Conservation (phyloP, 306 rosid genomes). For the Astragalus membranaceus region DNA sequence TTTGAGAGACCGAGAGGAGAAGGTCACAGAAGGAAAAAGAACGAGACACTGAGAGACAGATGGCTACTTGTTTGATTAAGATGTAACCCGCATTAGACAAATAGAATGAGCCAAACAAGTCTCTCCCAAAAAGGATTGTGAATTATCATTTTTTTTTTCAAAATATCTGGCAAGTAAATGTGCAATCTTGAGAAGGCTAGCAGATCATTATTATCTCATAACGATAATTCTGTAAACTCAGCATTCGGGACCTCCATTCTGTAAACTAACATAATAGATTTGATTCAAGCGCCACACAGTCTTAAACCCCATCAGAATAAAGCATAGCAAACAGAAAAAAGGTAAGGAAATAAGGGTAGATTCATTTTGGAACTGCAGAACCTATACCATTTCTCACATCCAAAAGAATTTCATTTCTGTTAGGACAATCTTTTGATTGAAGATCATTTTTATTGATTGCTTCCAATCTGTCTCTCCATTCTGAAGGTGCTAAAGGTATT, state of each 20-base stretch:
- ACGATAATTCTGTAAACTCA: neutral
- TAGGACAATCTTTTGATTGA: slow-evolving; percentile 28
- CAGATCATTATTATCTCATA: neutral
- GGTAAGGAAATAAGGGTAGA: slow-evolving; percentile 11
- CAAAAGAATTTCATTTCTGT: slow-evolving; percentile 39
- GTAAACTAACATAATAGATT: neutral
- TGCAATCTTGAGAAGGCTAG: neutral
- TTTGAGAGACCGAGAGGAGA: no score
- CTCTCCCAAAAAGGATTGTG: neutral
- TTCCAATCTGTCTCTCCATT: slow-evolving; percentile 71
- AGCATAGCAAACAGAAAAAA: neutral
- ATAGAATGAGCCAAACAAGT: no score
- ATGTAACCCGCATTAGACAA: no score
- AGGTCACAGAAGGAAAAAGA: no score
- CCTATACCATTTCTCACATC: slow-evolving; percentile 88
- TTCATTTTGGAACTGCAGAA: slow-evolving; percentile 12
- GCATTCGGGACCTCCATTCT: neutral
- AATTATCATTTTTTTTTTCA: neutral
- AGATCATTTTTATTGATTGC: slow-evolving; percentile 25
- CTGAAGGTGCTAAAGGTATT: slow-evolving; percentile 60
- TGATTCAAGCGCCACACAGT: slow-evolving; percentile 1
- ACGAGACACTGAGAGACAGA: no score
- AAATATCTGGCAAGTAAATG: neutral
- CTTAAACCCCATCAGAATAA: neutral
- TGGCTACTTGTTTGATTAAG: no score